phyloP scores from a whole-genome alignment of 768 basidiomycete genomes.

The Termitomyces titanicus region DNA sequence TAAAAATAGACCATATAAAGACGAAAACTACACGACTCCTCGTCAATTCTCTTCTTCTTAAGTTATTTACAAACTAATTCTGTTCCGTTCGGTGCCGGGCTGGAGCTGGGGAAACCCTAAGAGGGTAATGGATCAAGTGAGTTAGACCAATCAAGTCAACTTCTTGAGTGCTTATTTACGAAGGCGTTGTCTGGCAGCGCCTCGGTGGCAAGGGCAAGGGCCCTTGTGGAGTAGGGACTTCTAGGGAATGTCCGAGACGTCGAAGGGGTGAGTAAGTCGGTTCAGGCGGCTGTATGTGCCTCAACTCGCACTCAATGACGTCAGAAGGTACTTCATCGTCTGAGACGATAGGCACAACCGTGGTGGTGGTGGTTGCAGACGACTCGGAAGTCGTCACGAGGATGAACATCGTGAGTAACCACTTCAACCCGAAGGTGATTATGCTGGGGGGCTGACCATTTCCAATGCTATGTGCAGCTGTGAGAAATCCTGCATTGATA shows the following conservation, averaged over 20 bases:
- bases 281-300: not conserved
- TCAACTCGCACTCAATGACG: not conserved
- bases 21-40: no score
- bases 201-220: not conserved
- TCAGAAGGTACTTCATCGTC: no score
- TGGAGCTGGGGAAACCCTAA: no score
- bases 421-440: not conserved
- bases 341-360: not conserved
- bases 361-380: no score
- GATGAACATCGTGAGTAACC: not conserved
- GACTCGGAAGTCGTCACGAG: not conserved
- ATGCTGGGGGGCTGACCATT: not conserved
- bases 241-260: not conserved
- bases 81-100: no score
- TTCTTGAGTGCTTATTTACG: not conserved
- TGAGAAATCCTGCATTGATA: not conserved
- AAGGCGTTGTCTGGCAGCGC: not conserved
- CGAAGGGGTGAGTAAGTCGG: not conserved
- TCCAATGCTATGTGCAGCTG: not conserved
- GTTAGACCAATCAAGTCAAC: not conserved
- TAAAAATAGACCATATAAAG: no score
- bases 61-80: not conserved
- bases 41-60: no score
- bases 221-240: not conserved
- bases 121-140: not conserved